Evolutionary conservation across 176 grass and related monocot genomes (phyloP).

Genomic region (bread wheat (Triticum aestivum)): DNA sequence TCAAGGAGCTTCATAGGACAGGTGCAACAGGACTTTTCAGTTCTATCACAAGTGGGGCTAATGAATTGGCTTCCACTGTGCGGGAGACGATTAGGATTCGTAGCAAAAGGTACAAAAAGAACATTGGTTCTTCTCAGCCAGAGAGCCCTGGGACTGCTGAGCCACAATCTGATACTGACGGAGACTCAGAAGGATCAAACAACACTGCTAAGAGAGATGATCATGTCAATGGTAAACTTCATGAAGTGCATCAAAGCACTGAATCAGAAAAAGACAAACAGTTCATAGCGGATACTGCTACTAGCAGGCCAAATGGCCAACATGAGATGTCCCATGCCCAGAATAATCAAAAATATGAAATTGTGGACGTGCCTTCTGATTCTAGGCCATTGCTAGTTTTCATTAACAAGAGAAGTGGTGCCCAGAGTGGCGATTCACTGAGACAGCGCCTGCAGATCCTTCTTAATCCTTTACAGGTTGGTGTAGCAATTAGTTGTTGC

Average conservation of each 20-base stretch:
- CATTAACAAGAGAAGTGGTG: slow-evolving; percentile 92
- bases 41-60: slow-evolving; percentile 74
- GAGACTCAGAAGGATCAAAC: slow-evolving; percentile 41
- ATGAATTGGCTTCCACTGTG: slow-evolving; percentile 77
- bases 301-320: slow-evolving; percentile 30
- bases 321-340: slow-evolving; percentile 36
- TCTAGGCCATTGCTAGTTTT: slow-evolving; percentile 81
- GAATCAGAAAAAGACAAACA: slow-evolving; percentile 43
- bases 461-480: slow-evolving; percentile 87
- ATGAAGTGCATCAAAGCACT: slow-evolving; percentile 32
- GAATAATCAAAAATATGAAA: slow-evolving; percentile 63
- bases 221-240: slow-evolving; percentile 24
- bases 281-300: slow-evolving; percentile 4
- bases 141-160: slow-evolving; percentile 40
- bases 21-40: slow-evolving; percentile 58
- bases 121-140: slow-evolving; percentile 29
- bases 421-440: slow-evolving; percentile 67
- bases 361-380: slow-evolving; percentile 64
- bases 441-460: slow-evolving; percentile 76
- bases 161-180: slow-evolving; percentile 34
- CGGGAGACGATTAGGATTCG: slow-evolving; percentile 56
- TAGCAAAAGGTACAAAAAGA: slow-evolving; percentile 58
- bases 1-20: slow-evolving; percentile 64
- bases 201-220: slow-evolving; percentile 31
- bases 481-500: not conserved